A percentile compares a stretch with the other conserved stretches of the same genome.
Conservation (phyloP, 805 yeast genomes). For the Candida railenensis region DNA sequence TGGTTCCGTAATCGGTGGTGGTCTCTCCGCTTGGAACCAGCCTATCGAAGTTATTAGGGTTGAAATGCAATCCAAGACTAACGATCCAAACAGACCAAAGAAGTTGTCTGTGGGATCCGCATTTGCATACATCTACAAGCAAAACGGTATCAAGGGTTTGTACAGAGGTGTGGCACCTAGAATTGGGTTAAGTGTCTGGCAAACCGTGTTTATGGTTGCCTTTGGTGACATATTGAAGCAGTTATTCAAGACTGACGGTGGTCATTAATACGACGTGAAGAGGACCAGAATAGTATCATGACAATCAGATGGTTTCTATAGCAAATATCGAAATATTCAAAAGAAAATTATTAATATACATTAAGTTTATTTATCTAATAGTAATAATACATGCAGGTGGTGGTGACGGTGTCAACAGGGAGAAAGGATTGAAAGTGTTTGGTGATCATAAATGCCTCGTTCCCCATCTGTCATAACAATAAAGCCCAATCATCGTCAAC, state of each 20-base stretch:
- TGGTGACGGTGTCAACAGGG: no score
- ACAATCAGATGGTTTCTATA: neutral
- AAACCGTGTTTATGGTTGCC: slow-evolving; percentile 97
- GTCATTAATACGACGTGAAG: slow-evolving; percentile 32
- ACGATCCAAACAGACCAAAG: slow-evolving; percentile 93
- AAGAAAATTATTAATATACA: neutral
- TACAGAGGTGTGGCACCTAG: slow-evolving; percentile 98
- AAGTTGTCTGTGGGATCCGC: slow-evolving; percentile 78
- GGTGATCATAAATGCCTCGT: slow-evolving; percentile 7
- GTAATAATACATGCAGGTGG: neutral
- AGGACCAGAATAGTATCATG: no score
- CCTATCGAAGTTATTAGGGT: slow-evolving; percentile 97
- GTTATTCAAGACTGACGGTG: slow-evolving; percentile 40
- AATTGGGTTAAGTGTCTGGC: slow-evolving; percentile 96
- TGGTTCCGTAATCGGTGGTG: slow-evolving; percentile 93
- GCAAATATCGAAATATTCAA: no score
- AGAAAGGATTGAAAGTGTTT: no score
- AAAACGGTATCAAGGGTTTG: slow-evolving; percentile 85
- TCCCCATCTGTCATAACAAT: slow-evolving; percentile 45
- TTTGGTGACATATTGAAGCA: slow-evolving; percentile 78
- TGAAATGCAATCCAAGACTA: slow-evolving; percentile 96
- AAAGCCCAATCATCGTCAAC: slow-evolving; percentile 39
- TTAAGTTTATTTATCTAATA: neutral
- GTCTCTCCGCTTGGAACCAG: slow-evolving; percentile 97
- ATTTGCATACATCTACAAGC: slow-evolving; percentile 75